phyloP scores from a whole-genome alignment of 768 basidiomycete genomes.

The Phaeotremella fagi region DNA sequence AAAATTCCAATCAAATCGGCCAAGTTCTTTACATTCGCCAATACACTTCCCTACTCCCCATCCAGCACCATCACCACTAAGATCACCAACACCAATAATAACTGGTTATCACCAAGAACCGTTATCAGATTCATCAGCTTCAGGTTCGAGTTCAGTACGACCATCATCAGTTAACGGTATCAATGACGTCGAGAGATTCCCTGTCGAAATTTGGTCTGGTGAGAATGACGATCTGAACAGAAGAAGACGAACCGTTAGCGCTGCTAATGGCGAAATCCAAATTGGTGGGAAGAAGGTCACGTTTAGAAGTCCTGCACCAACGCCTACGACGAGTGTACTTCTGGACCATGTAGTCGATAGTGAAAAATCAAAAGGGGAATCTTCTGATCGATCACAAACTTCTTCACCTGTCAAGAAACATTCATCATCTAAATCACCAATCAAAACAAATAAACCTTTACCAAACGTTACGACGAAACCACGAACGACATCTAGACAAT shows the following conservation, averaged over 20 bases:
- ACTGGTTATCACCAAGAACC: no score
- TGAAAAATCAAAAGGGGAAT: not conserved
- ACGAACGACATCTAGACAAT: constrained; percentile 11
- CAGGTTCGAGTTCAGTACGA: constrained; percentile 1
- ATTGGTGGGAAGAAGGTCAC: constrained; percentile 34
- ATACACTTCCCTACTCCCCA: no score
- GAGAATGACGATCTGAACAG: not conserved
- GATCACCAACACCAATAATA: constrained; percentile 1
- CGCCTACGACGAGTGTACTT: constrained; percentile 27
- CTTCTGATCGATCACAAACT: not conserved
- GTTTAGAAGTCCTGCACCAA: constrained; percentile 34
- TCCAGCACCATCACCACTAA: not conserved
- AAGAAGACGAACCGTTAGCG: constrained; percentile 4
- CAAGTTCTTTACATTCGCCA: no score
- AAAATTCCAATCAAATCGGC: no score
- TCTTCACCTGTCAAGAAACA: constrained; percentile 13
- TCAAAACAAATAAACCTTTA: not conserved
- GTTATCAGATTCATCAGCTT: constrained; percentile 8
- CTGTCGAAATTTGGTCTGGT: not conserved
- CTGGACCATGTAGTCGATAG: constrained; percentile 14
- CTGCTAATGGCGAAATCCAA: not conserved
- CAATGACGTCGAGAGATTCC: not conserved
- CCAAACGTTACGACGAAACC: constrained; percentile 4
- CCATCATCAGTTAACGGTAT: constrained; percentile 3
- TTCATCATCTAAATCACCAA: constrained; percentile 1